Percentiles rank a stretch among this genome's conserved stretches.
These are phyloP conservation scores for Scleroderma bovista DNA, from an alignment of 768 basidiomycete genomes.

Conservation along the genomic window DNA sequence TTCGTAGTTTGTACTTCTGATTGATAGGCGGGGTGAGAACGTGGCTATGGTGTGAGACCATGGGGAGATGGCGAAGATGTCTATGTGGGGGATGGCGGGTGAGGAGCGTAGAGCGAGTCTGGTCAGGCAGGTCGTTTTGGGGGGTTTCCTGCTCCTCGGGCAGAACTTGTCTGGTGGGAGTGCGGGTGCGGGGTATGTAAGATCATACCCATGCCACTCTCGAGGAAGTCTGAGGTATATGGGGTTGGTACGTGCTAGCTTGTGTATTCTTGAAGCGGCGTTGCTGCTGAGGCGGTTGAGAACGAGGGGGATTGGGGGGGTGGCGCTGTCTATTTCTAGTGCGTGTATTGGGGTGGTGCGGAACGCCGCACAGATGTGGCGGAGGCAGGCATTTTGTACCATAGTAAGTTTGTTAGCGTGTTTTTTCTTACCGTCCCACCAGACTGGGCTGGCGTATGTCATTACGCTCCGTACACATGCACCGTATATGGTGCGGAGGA, in stretches of 20 bases:
- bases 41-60: no score
- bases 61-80: no score
- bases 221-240: not conserved
- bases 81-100: no score
- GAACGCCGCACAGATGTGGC: conserved; percentile 31
- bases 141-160: no score
- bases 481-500: not conserved
- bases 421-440: not conserved
- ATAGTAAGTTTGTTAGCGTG: not conserved
- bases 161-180: no score
- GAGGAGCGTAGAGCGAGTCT: no score
- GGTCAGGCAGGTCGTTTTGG: no score
- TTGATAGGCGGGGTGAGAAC: no score
- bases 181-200: no score
- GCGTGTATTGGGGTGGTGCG: conserved; percentile 26
- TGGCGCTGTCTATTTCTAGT: conserved; percentile 28
- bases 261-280: conserved; percentile 7
- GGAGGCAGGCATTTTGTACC: conserved; percentile 4
- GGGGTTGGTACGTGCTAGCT: not conserved
- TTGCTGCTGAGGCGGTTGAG: not conserved
- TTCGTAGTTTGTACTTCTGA: not conserved
- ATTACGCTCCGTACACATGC: not conserved
- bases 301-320: conserved; percentile 22
- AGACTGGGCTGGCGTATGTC: not conserved
- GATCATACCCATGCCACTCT: not conserved